These are phyloP conservation scores for Chlamydomonas sp. DNA, from an alignment of 139 green algal genomes.

Conservation along the genomic window DNA sequence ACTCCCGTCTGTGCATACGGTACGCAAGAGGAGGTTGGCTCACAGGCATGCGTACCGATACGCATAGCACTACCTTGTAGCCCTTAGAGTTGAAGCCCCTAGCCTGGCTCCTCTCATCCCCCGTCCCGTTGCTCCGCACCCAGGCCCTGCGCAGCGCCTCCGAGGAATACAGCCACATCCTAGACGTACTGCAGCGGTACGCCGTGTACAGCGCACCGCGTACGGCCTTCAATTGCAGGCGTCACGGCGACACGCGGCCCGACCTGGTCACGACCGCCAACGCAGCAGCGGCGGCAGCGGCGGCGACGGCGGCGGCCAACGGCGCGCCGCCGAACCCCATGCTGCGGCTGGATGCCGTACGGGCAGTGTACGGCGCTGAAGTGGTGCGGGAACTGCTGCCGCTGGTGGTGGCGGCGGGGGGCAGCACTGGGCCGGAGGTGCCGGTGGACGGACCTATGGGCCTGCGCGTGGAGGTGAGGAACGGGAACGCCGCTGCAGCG, in stretches of 20 bases:
- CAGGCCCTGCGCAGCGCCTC: conserved; percentile 70
- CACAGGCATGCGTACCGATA: no score
- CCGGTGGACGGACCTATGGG: conserved; percentile 24
- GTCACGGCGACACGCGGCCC: conserved; percentile 74
- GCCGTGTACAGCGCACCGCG: conserved; percentile 67
- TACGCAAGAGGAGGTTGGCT: no score
- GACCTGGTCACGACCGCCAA: conserved; percentile 68
- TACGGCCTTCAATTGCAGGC: conserved; percentile 71
- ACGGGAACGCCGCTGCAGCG: neutral
- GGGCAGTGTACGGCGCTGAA: conserved; percentile 81
- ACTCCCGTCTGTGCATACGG: no score
- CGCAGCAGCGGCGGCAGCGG: neutral
- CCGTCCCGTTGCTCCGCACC: neutral
- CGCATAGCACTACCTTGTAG: no score
- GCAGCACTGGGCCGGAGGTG: conserved; percentile 10
- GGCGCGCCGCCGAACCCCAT: neutral
- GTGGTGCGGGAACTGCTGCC: conserved; percentile 78
- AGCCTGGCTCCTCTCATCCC: neutral
- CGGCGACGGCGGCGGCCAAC: no score
- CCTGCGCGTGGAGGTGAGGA: conserved; percentile 29
- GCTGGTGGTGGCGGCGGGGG: conserved; percentile 43
- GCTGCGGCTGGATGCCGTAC: conserved; percentile 74
- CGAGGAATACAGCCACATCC: conserved; percentile 90
- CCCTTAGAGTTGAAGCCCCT: no score
- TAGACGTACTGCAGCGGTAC: conserved; percentile 89